phyloP scores from a whole-genome alignment of 2,329 filamentous ascomycete genomes.

The Scedosporium boydii region DNA sequence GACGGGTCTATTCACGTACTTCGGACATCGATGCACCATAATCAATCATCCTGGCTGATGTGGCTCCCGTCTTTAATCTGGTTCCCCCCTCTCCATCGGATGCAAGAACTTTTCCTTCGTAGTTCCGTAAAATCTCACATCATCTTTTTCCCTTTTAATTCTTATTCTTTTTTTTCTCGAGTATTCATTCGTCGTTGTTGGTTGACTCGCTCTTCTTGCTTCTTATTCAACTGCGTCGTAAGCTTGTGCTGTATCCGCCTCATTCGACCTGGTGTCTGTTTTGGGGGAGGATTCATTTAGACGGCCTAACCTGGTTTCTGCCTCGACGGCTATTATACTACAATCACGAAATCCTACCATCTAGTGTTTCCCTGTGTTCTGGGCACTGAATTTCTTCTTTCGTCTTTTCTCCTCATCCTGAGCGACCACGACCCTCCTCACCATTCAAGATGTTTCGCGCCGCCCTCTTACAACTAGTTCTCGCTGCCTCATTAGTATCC shows the following conservation, averaged over 20 bases:
- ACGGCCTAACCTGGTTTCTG: no score
- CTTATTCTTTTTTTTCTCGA: background rate
- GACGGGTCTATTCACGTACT: background rate
- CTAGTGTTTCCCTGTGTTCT: background rate
- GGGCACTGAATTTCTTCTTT: background rate
- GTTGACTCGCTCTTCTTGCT: background rate
- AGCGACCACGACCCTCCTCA: no score
- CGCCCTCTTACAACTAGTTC: conserved; percentile 5
- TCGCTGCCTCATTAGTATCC: conserved; percentile 10
- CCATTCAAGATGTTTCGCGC: background rate
- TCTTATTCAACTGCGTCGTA: no score
- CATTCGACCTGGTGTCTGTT: background rate
- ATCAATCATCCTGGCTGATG: background rate
- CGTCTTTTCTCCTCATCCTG: background rate
- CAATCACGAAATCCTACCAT: background rate
- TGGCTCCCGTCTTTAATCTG: background rate
- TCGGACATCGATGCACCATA: no score
- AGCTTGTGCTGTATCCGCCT: background rate
- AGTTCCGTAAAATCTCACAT: background rate
- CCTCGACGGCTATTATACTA: no score
- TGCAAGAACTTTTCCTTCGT: background rate
- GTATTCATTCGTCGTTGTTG: background rate
- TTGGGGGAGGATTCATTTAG: background rate
- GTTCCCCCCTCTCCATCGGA: background rate
- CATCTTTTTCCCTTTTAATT: background rate